phyloP scores from a whole-genome alignment of 805 yeast genomes.

The Suhomyces prunicola region DNA sequence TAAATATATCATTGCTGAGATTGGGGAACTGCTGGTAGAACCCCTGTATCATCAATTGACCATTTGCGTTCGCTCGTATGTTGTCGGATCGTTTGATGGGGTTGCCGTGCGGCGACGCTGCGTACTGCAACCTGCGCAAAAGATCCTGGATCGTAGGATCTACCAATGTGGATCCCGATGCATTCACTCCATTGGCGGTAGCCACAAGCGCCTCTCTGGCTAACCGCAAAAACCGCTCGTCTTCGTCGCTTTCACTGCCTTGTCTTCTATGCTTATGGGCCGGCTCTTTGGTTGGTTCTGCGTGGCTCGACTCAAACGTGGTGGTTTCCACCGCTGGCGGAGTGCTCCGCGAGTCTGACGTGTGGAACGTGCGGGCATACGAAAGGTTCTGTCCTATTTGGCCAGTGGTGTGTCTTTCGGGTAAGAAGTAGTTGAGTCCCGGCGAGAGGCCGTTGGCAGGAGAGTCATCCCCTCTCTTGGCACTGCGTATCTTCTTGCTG shows the following conservation, averaged over 20 bases:
- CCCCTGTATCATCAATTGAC: conserved; percentile 41
- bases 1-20: conserved; percentile 39
- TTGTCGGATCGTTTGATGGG: conserved; percentile 33
- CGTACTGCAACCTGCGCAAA: conserved; percentile 57
- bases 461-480: conserved; percentile 6
- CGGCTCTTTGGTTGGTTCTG: neutral
- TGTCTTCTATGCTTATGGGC: neutral
- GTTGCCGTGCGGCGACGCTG: conserved; percentile 58
- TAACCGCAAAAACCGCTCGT: conserved; percentile 50
- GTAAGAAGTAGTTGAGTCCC: conserved; percentile 14
- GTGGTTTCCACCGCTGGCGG: neutral
- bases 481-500: conserved; percentile 5
- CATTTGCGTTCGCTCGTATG: conserved; percentile 36
- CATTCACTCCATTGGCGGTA: conserved; percentile 42
- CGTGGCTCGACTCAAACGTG: neutral
- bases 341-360: neutral
- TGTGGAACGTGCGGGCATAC: conserved; percentile 11
- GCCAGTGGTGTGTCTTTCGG: conserved; percentile 17
- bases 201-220: conserved; percentile 63
- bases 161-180: conserved; percentile 31
- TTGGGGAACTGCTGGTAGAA: conserved; percentile 44
- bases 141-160: conserved; percentile 64
- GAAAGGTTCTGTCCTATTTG: conserved; percentile 19
- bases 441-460: neutral
- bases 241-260: conserved; percentile 36